These are phyloP conservation scores for Phytophthora pistaciae DNA, from an alignment of 352 stramenopile species.

Conservation along the genomic window DNA sequence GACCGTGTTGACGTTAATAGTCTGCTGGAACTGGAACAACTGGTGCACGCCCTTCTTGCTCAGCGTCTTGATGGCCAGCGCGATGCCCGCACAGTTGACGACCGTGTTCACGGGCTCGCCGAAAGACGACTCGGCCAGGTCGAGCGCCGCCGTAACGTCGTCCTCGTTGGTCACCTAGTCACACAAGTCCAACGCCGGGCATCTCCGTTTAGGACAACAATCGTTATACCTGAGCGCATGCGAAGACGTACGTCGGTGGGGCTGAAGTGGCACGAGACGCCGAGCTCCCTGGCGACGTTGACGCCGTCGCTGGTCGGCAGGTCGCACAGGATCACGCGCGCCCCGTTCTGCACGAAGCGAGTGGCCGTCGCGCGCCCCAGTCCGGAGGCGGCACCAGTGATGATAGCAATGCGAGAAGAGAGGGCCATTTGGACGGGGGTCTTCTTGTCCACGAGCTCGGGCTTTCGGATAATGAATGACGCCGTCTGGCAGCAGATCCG, in stretches of 20 bases:
- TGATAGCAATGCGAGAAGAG: conserved; percentile 81
- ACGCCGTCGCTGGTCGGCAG: conserved; percentile 86
- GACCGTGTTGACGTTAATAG: conserved; percentile 97
- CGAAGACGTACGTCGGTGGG: conserved; percentile 66
- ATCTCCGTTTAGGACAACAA: background rate
- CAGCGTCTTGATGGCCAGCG: conserved; percentile 92
- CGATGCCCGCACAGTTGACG: conserved; percentile 97
- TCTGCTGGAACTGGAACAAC: conserved; percentile 94
- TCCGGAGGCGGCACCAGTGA: conserved; percentile 95
- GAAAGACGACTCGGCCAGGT: conserved; percentile 93
- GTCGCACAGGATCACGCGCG: conserved; percentile 94
- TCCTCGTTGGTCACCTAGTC: conserved; percentile 93
- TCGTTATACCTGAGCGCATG: background rate
- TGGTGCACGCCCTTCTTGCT: conserved; percentile 93
- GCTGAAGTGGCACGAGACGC: conserved; percentile 84
- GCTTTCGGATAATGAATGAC: conserved; percentile 4
- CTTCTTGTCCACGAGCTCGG: background rate
- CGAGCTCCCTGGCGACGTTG: conserved; percentile 79
- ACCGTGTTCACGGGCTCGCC: conserved; percentile 94
- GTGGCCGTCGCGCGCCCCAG: conserved; percentile 93
- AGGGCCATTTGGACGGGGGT: conserved; percentile 53
- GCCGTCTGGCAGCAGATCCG: background rate
- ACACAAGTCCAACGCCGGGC: background rate
- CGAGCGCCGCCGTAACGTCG: conserved; percentile 88
- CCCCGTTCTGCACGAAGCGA: conserved; percentile 90